Conservation (phyloP, 768 basidiomycete species). For the Chalciporus chontae region DNA sequence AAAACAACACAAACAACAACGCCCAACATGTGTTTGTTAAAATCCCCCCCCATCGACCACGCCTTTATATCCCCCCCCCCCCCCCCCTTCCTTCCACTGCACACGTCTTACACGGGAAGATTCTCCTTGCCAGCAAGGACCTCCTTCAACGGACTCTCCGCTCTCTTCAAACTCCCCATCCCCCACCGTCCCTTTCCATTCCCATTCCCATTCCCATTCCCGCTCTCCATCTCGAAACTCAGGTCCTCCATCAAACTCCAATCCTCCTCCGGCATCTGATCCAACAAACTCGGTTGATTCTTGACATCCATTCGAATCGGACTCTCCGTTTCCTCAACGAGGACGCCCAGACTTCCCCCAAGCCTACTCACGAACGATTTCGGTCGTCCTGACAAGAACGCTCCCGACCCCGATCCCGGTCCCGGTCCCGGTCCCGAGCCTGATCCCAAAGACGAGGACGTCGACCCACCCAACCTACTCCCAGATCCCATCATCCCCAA, state of each 20-base stretch:
- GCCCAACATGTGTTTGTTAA: no score
- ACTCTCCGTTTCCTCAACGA: conserved; percentile 39
- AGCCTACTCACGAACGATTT: conserved; percentile 47
- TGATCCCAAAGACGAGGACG: no score
- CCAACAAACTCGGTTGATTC: conserved; percentile 49
- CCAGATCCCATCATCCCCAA: conserved; percentile 52
- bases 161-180: conserved; percentile 21
- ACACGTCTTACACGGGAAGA: conserved; percentile 12
- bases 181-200: conserved; percentile 10
- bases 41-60: no score
- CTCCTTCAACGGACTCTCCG: conserved; percentile 29
- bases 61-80: no score
- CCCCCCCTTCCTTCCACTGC: neutral
- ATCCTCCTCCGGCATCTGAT: conserved; percentile 59
- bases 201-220: conserved; percentile 21
- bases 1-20: no score
- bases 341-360: conserved; percentile 18
- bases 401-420: conserved; percentile 5
- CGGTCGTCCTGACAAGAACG: conserved; percentile 34
- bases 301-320: conserved; percentile 50
- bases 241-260: conserved; percentile 45
- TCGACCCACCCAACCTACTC: no score
- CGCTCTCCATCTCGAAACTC: conserved; percentile 48
- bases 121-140: conserved; percentile 29
- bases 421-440: no score